Base-by-base conservation (phyloP, 202 grass and related monocot genomes). In the Setaria viridis region DNA sequence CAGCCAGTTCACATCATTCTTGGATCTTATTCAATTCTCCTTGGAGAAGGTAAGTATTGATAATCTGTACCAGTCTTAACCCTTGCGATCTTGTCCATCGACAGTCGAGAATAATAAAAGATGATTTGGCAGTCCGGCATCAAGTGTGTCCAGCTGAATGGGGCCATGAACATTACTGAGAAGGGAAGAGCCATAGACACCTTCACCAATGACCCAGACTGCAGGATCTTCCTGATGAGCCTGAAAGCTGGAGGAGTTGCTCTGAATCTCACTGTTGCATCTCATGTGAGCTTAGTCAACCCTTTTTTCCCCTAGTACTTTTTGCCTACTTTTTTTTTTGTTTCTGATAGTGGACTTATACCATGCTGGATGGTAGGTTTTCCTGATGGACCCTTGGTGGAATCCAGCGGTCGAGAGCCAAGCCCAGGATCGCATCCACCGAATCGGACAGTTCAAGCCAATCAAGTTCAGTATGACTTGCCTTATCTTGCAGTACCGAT, bases 381-480 rank as follows among this genome's bases (percentile, higher is more conserved):
- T 94, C 76, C 81, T 99, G 85, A 99, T 99, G 93, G 96, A 94
- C 66, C 96, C 90, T 49, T 99, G 96, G 96, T 99, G 96, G 93
- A 99, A 99, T 85, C 96, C 96, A n/a, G 96, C 93, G 9, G 93
- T 96, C 0, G 96, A 99, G 53, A 92, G 81, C 68, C 96, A 99
- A 62, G 96, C 96, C 7, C 96, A 99, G 82, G 96, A 99, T 83
- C 89, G 96, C 32, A 99, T 99, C 70, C 96, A 99, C 50, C 80
- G 96, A n/a, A 99, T 99, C 2, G 97, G 97, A n/a, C 97, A 99
- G 29, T 99, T 88, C 88, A 99, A 99, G 87, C 97, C 97, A 80
- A 94, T 96, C 85, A 99, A 89, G 97, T 96, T 53, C 37, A 68
- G 37, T 45, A 29, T 53, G 19, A 37, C 39, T 78, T 39, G 4